phyloP scores from a whole-genome alignment of 371 early-diverging fungal genomes.

The Mucor circinelloides region DNA sequence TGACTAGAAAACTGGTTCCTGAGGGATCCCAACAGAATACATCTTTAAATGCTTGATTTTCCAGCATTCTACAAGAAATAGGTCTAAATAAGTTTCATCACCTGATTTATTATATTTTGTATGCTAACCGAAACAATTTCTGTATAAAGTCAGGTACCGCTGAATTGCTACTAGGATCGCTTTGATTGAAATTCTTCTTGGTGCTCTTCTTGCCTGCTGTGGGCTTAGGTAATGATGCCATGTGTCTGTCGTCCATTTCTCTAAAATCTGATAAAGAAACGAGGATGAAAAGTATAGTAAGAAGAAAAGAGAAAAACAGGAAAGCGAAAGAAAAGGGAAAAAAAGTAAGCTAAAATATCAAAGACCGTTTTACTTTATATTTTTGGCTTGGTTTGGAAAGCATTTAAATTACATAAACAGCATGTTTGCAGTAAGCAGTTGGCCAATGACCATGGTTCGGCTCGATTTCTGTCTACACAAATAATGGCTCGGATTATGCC shows the following conservation, averaged over 20 bases:
- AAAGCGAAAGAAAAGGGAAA: neutral
- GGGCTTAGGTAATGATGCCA: neutral
- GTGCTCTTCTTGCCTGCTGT: conserved; percentile 7
- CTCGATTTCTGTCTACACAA: neutral
- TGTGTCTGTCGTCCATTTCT: neutral
- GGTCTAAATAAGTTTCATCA: neutral
- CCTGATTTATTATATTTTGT: neutral
- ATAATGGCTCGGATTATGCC: neutral
- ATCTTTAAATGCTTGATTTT: conserved; percentile 64
- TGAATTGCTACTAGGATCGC: conserved; percentile 2
- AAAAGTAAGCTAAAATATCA: conserved; percentile 4
- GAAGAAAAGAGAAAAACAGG: neutral
- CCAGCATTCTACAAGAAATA: conserved; percentile 56
- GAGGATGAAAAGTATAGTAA: neutral
- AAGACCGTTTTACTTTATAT: conserved; percentile 1
- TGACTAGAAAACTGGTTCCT: conserved; percentile 87
- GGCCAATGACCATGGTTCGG: neutral
- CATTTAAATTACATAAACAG: neutral
- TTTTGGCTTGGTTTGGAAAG: neutral
- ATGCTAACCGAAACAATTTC: conserved; percentile 46
- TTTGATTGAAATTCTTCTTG: conserved; percentile 6
- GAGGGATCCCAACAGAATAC: conserved; percentile 78
- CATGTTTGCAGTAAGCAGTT: neutral
- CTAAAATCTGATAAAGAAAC: neutral
- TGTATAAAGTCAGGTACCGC: conserved; percentile 50